phyloP scores from a whole-genome alignment of 768 basidiomycete genomes.

The Podaxis sp. region DNA sequence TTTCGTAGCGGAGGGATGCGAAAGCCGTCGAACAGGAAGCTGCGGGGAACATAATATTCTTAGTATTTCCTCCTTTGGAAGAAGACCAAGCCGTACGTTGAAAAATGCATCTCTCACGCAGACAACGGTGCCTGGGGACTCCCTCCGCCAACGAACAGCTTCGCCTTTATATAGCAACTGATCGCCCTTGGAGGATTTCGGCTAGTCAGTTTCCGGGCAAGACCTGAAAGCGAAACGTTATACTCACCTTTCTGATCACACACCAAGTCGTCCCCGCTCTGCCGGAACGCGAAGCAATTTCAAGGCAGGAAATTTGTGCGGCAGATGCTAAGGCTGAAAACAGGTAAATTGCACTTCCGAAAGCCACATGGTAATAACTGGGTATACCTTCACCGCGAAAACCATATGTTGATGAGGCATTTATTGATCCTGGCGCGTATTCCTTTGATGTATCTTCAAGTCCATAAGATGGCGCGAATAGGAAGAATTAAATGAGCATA shows the following conservation, averaged over 20 bases:
- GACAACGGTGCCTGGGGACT: conserved; percentile 76
- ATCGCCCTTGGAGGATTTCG: conserved; percentile 47
- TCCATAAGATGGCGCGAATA: neutral
- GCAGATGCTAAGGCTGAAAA: conserved; percentile 77
- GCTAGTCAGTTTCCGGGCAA: neutral
- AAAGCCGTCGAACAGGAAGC: conserved; percentile 79
- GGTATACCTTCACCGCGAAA: conserved; percentile 88
- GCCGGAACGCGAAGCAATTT: conserved; percentile 76
- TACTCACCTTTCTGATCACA: conserved; percentile 68
- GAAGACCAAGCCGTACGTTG: conserved; percentile 50
- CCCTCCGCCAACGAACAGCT: conserved; percentile 72
- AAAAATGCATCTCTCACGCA: conserved; percentile 88
- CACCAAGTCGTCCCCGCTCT: conserved; percentile 68
- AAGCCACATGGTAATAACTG: neutral
- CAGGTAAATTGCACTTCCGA: neutral
- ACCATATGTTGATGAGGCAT: conserved; percentile 68
- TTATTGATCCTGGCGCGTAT: conserved; percentile 48
- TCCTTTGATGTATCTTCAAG: conserved; percentile 70
- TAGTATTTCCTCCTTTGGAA: conserved; percentile 1
- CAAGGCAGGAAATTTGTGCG: conserved; percentile 74
- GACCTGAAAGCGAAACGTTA: neutral
- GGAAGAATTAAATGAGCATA: conserved; percentile 35
- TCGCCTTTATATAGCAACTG: conserved; percentile 67
- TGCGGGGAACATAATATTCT: conserved; percentile 26
- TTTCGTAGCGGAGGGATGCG: conserved; percentile 58